These are phyloP conservation scores for Fusarium setosum DNA, from an alignment of 2,329 filamentous ascomycete genomes.

Conservation along the genomic window DNA sequence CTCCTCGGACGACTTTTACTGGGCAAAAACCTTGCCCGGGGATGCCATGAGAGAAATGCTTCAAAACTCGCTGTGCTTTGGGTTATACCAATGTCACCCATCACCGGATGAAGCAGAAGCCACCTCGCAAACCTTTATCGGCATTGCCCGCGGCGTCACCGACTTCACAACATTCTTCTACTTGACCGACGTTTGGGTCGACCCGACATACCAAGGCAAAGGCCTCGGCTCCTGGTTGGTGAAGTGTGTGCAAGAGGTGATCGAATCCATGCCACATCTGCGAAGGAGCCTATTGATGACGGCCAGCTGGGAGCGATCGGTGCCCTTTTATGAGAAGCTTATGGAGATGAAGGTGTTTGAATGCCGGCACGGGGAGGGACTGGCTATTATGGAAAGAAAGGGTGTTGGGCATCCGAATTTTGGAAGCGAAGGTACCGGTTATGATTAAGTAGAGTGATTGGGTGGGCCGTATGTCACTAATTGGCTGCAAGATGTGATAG, in stretches of 20 bases:
- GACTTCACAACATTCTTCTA: constrained; percentile 74
- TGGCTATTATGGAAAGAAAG: constrained; percentile 43
- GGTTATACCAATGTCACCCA: constrained; percentile 56
- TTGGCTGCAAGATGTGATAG: too few relatives aligned
- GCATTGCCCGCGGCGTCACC: constrained; percentile 64
- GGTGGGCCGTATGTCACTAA: too few relatives aligned
- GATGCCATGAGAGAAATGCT: constrained; percentile 58
- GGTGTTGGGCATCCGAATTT: constrained; percentile 38
- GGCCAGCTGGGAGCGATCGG: constrained; percentile 45
- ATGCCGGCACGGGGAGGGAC: constrained; percentile 30
- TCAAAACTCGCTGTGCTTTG: constrained; percentile 66
- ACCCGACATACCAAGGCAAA: constrained; percentile 62
- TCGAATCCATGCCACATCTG: constrained; percentile 64
- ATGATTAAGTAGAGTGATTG: neutral
- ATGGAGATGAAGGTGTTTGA: constrained; percentile 47
- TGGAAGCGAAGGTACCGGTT: neutral
- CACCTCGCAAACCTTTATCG: constrained; percentile 30
- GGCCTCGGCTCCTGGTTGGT: constrained; percentile 73
- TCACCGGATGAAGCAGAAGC: neutral
- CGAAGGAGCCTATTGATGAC: constrained; percentile 64
- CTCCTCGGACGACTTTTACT: constrained; percentile 63
- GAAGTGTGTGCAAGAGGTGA: constrained; percentile 63
- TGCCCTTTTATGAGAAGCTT: constrained; percentile 48
- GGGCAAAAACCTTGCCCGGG: constrained; percentile 61
- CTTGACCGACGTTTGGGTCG: constrained; percentile 71